Evolutionary conservation across 495 filamentous ascomycete species (phyloP).

Genomic region (Podospora australis): DNA sequence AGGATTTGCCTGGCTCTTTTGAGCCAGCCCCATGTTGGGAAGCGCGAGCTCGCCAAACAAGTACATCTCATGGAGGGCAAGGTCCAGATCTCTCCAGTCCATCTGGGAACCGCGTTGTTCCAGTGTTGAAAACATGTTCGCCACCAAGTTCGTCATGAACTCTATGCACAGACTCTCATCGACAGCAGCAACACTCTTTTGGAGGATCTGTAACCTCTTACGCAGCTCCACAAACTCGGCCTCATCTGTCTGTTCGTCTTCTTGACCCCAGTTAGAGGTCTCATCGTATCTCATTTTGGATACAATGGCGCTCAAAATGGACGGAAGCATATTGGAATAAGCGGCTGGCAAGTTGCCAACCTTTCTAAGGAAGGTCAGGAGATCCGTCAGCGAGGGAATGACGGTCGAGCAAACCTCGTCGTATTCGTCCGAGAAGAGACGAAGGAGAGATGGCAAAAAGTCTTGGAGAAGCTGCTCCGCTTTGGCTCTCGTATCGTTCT

Average conservation of each 20-base stretch:
- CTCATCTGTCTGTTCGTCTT: slow-evolving; percentile 92
- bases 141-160: slow-evolving; percentile 75
- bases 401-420: slow-evolving; percentile 95
- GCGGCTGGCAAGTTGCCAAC: slow-evolving; percentile 57
- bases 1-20: slow-evolving; percentile 70
- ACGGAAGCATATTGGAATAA: slow-evolving; percentile 71
- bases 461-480: slow-evolving; percentile 70
- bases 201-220: slow-evolving; percentile 77
- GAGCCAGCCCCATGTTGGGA: slow-evolving; percentile 73
- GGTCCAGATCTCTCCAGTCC: slow-evolving; percentile 92
- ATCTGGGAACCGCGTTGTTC: slow-evolving; percentile 62
- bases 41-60: slow-evolving; percentile 90
- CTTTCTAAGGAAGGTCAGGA: slow-evolving; percentile 81
- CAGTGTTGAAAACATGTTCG: slow-evolving; percentile 70
- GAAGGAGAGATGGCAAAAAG: slow-evolving; percentile 78
- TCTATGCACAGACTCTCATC: slow-evolving; percentile 81
- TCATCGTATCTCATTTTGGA: slow-evolving; percentile 96
- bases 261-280: slow-evolving; percentile 86
- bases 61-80: slow-evolving; percentile 94
- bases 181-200: slow-evolving; percentile 81
- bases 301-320: slow-evolving; percentile 85
- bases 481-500: slow-evolving; percentile 49
- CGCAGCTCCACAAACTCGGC: slow-evolving; percentile 96
- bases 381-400: slow-evolving; percentile 82
- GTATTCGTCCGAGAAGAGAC: slow-evolving; percentile 95